Base-by-base conservation (phyloP, 2,329 filamentous ascomycete genomes). In the Hansfordia pulvinata region DNA sequence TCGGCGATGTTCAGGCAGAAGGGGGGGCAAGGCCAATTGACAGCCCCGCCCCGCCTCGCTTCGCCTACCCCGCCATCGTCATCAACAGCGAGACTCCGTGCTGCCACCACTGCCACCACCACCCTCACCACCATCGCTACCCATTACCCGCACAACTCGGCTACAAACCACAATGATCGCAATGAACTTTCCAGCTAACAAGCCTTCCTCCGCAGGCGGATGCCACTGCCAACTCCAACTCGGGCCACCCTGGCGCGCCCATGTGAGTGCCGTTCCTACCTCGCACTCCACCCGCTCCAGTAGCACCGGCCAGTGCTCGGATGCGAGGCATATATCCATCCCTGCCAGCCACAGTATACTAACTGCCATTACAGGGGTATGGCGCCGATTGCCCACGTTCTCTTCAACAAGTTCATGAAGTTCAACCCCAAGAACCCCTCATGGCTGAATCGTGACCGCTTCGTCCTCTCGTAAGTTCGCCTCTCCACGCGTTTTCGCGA, bases 391-490 rank as follows among this genome's bases (percentile, higher is more conserved):
- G 78, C 90, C 58, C 90, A 96, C 70, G 84, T 96, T 49, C 75
- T 98, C 40, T 98, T 83, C 68, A 93, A 93, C 75, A 92, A 90
- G 61, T 92, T 94, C 71, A 84, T 98, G 84, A 92, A 64, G 57
- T 98, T 94, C 74, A 98, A 96, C 78, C 90, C 90, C 49, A 92
- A 94, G 78, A 94, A 93, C 74, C 83, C 90, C 46, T 69, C 84
- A 40, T 98, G 86, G 86, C 50, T 90, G 47, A 96, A 96, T 75
- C 79, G 90, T 52, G 90, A 98, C 63, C 81, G 90, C 58, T 98
- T 98, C 53, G 85, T 98, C 36, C 85, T 98, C 55, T 98, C 90
- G 86, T 94, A 73, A 72, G 86, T 79, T n/a, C n/a, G n/a, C n/a
- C n/a, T n/a, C n/a, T n/a, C n/a, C n/a, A n/a, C n/a, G n/a, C n/a